phyloP scores from a whole-genome alignment of 306 rosid species.

The Trifolium repens region DNA sequence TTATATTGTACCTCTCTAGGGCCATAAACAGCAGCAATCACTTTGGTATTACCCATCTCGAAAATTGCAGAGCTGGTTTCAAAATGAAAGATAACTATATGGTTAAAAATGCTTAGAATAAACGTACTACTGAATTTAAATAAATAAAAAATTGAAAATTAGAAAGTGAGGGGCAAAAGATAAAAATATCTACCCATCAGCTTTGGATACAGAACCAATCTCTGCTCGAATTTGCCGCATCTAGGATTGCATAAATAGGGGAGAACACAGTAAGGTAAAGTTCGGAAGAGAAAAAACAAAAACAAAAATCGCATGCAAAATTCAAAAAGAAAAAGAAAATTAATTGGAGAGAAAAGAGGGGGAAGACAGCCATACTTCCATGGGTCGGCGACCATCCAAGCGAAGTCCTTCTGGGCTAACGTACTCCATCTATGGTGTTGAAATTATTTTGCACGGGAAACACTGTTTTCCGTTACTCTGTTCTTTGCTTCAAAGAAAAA shows the following conservation, averaged over 20 bases:
- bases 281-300: not conserved
- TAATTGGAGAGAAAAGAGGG: not conserved
- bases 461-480: constrained; percentile 7
- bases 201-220: constrained; percentile 85
- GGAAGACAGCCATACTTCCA: constrained; percentile 44
- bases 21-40: constrained; percentile 91
- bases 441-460: not conserved
- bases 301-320: not conserved
- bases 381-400: constrained; percentile 83
- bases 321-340: not conserved
- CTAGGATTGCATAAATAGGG: constrained; percentile 42
- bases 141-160: not conserved
- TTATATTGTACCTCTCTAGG: constrained; percentile 72
- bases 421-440: constrained; percentile 62
- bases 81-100: not conserved
- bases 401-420: constrained; percentile 97
- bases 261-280: not conserved
- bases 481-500: not conserved
- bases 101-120: constrained; percentile 19
- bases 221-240: constrained; percentile 94
- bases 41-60: constrained; percentile 96
- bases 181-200: constrained; percentile 61
- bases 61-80: constrained; percentile 73
- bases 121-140: not conserved
- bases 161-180: not conserved